phyloP scores from a whole-genome alignment of 208 protist species.

The Spongospora subterranea region DNA sequence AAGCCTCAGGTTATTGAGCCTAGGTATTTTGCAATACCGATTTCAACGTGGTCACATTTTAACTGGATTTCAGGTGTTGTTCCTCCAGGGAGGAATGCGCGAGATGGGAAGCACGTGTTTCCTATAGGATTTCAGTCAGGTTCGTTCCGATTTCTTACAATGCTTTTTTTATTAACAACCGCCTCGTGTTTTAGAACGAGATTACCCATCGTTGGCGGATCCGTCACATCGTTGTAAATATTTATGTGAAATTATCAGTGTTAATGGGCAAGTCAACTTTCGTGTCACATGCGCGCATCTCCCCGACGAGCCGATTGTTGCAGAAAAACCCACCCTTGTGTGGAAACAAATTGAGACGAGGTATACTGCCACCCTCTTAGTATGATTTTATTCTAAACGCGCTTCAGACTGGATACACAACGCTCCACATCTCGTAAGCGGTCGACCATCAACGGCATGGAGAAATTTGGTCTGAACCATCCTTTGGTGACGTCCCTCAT shows the following conservation, averaged over 20 bases:
- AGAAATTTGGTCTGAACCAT: conserved; percentile 57
- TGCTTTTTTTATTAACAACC: background rate
- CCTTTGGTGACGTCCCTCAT: background rate
- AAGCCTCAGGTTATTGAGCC: background rate
- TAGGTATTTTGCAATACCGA: background rate
- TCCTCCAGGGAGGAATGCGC: background rate
- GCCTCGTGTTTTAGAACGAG: conserved; percentile 18
- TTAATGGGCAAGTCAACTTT: background rate
- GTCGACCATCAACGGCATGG: conserved; percentile 33
- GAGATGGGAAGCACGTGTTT: conserved; percentile 53
- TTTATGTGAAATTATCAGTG: background rate
- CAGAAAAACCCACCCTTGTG: background rate
- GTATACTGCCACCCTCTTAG: background rate
- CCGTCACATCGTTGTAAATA: conserved; percentile 20
- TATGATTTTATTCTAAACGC: background rate
- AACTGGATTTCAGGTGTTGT: background rate
- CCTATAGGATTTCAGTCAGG: conserved; percentile 44
- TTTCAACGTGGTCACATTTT: background rate
- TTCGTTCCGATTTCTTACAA: background rate
- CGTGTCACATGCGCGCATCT: conserved; percentile 14
- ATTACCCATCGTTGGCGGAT: conserved; percentile 29
- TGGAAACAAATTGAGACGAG: conserved; percentile 53
- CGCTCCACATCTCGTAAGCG: background rate
- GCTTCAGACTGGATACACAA: conserved; percentile 14
- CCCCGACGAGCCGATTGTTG: conserved; percentile 44